Conservation (phyloP, 1,284 basidiomycete genomes). For the Irpex sp. region DNA sequence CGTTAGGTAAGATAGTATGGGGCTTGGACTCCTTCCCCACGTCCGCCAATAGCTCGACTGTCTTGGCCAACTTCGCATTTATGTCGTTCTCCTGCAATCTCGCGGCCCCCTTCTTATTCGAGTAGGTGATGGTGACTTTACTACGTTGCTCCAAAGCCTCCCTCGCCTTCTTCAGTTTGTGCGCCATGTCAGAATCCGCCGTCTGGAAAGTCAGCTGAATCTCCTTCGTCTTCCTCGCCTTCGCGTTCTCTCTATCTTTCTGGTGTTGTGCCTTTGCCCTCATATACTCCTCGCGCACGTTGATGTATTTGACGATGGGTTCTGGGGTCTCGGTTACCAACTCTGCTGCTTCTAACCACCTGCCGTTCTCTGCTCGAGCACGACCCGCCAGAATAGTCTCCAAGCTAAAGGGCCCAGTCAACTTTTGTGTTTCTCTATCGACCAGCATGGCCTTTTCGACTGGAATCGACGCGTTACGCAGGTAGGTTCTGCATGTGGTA, state of each 20-base stretch:
- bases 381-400: constrained; percentile 32
- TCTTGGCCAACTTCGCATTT: constrained; percentile 37
- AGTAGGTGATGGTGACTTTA: constrained; percentile 56
- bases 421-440: constrained; percentile 34
- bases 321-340: constrained; percentile 29
- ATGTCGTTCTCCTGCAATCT: constrained; percentile 31
- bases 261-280: constrained; percentile 36
- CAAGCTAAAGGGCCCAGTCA: constrained; percentile 33
- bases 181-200: constrained; percentile 54
- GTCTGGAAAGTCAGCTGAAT: constrained; percentile 73
- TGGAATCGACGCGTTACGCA: neutral
- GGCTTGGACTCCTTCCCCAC: constrained; percentile 50
- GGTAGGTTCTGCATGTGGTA: neutral
- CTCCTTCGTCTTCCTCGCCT: constrained; percentile 36
- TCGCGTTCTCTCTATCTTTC: constrained; percentile 21
- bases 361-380: neutral
- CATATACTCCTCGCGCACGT: constrained; percentile 43
- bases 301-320: constrained; percentile 47
- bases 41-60: constrained; percentile 38
- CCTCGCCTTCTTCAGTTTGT: constrained; percentile 62
- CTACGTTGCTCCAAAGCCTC: constrained; percentile 58
- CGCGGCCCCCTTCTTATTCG: constrained; percentile 41
- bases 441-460: neutral
- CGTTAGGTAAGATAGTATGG: constrained; percentile 33
- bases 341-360: constrained; percentile 26